Conservation (phyloP, 2,329 filamentous ascomycete species). For the Passalora sequoiae region DNA sequence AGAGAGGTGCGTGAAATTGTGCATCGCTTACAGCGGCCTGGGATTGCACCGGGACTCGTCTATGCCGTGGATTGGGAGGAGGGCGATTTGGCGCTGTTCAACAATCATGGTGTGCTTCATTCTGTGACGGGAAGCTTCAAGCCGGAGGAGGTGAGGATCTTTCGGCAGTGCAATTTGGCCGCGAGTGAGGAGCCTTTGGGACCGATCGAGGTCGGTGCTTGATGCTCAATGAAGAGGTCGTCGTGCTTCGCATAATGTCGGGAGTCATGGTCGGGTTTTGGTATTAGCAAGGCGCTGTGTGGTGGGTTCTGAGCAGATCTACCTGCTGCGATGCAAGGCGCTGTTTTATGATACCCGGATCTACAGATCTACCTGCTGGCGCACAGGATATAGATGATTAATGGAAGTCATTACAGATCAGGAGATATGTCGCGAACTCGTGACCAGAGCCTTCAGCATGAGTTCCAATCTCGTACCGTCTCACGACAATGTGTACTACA, state of each 20-base stretch:
- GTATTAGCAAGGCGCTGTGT: not conserved
- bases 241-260: too few species aligned
- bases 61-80: slow-evolving; percentile 74
- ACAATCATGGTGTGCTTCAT: slow-evolving; percentile 71
- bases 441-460: too few species aligned
- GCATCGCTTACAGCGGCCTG: slow-evolving; percentile 66
- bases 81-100: slow-evolving; percentile 71
- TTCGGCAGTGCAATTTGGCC: slow-evolving; percentile 76
- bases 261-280: not conserved
- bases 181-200: slow-evolving; percentile 55
- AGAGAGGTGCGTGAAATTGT: slow-evolving; percentile 62
- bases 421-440: too few species aligned
- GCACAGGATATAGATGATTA: too few species aligned
- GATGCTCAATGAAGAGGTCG: not conserved
- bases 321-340: not conserved
- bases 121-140: slow-evolving; percentile 70
- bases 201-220: slow-evolving; percentile 30
- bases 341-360: not conserved
- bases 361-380: slow-evolving; percentile 14
- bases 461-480: too few species aligned
- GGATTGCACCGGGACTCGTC: slow-evolving; percentile 62
- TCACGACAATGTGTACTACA: too few species aligned
- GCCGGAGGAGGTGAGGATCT: slow-evolving; percentile 67
- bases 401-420: too few species aligned
- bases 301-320: not conserved